Evolutionary conservation across 2,329 filamentous ascomycete genomes (phyloP), one percentile per base, ranked within the genome.

Genomic region (Teratosphaeria nubilosa): DNA sequence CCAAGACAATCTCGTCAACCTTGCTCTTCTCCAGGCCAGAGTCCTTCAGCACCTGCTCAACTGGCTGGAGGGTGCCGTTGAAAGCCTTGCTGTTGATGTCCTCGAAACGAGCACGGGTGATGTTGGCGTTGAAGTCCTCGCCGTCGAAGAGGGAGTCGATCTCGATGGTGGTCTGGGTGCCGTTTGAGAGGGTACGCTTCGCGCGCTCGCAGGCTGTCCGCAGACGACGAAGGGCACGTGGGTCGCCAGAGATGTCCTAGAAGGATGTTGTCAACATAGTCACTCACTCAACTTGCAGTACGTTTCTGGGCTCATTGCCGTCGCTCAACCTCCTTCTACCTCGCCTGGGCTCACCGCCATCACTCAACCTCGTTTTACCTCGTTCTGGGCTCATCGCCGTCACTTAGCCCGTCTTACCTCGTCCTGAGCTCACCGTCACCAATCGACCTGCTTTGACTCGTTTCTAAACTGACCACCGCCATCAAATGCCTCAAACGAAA

Each of bases 81-180:
- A 96, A 99, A 69, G 90, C 87, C 82, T 95, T 92, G 78, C 88
- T 87, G 83, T 97, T 97, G 68, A 99, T 83, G 75, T 97, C 94
- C 80, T 99, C 94, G 80, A 99, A 99, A 82, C 92, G 88, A 71
- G 94, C 94, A 85, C 94, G 92, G 74, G 94, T 97, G 78, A 99
- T 95, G 77, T 89, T 88, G 75, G 92, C 84, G 80, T 91, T 92
- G 82, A 96, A 96, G 77, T 99, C 94, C 78, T 96, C 90, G 69
- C 94, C 92, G 69, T 97, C 94, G 75, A 94, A 97, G 67, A 99
- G 87, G 68, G 92, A 96, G 81, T 97, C 94, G 71, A 97, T 97
- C 81, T 99, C 94, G 70, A 97, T 90, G 69, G 91, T 95, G 72
- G 94, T 95, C 81, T 96, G 91, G 61, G 94, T 92, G 77, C 90